Conservation (phyloP, 768 basidiomycete species). For the Asterophora parasitica region DNA sequence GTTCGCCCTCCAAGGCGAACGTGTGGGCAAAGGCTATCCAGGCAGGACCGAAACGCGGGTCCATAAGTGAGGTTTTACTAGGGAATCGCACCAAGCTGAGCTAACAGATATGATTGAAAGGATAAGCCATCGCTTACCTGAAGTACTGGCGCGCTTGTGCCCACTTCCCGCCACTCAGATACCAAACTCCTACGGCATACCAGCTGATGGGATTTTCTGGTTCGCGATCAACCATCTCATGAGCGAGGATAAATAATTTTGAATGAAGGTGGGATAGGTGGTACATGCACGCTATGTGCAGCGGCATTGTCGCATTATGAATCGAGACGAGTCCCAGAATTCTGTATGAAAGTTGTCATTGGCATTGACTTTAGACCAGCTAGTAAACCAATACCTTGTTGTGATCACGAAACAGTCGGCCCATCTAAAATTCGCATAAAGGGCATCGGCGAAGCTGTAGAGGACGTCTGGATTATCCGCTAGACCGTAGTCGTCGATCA, state of each 20-base stretch:
- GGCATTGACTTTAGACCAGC: neutral
- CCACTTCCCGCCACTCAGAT: constrained; percentile 84
- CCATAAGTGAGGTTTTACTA: constrained; percentile 96
- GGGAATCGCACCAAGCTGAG: constrained; percentile 5
- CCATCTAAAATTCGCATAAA: constrained; percentile 87
- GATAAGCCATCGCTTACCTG: constrained; percentile 46
- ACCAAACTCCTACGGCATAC: constrained; percentile 99
- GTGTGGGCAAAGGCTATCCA: constrained; percentile 99
- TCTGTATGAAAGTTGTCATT: constrained; percentile 33
- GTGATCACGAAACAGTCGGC: constrained; percentile 93
- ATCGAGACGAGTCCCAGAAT: constrained; percentile 82
- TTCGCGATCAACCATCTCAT: constrained; percentile 91
- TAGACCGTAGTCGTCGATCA: constrained; percentile 79
- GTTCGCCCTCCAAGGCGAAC: constrained; percentile 95
- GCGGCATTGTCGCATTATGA: constrained; percentile 84
- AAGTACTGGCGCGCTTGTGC: constrained; percentile 91
- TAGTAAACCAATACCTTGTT: constrained; percentile 44
- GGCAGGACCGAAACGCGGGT: constrained; percentile 91
- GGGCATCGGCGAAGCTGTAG: constrained; percentile 83
- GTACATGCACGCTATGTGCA: constrained; percentile 98
- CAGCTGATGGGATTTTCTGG: constrained; percentile 92
- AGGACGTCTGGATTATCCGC: constrained; percentile 92
- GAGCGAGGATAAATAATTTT: constrained; percentile 91
- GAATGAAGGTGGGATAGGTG: constrained; percentile 90
- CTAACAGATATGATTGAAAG: neutral